These are phyloP conservation scores for Polygonum maritimum DNA, from an alignment of 148 eudicot species.

Conservation along the genomic window DNA sequence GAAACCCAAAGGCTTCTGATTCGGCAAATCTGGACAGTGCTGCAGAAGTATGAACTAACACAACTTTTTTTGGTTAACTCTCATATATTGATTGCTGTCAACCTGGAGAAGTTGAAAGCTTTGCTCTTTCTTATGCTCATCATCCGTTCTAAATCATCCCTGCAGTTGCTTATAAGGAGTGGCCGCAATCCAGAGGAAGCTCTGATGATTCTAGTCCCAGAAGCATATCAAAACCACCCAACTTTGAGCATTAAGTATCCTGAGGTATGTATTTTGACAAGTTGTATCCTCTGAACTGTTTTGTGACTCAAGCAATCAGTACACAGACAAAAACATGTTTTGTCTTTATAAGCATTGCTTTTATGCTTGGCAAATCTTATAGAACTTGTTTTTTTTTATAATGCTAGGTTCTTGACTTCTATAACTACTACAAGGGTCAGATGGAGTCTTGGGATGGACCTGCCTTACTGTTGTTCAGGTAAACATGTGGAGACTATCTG, in stretches of 20 bases:
- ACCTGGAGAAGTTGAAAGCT: neutral
- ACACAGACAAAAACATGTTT: neutral
- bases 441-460: conserved; percentile 99
- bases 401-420: conserved; percentile 72
- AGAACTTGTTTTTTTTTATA: neutral
- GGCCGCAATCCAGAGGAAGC: conserved; percentile 94
- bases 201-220: conserved; percentile 95
- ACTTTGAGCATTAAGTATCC: conserved; percentile 84
- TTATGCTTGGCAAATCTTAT: conserved; percentile 9
- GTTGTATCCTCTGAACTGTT: neutral
- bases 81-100: neutral
- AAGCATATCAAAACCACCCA: conserved; percentile 97
- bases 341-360: neutral
- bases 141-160: conserved; percentile 5
- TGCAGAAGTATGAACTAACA: conserved; percentile 61
- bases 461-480: conserved; percentile 97
- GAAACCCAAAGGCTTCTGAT: conserved; percentile 93
- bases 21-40: conserved; percentile 98
- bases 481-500: conserved; percentile 2
- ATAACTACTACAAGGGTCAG: conserved; percentile 96
- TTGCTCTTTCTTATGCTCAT: neutral
- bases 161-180: conserved; percentile 88
- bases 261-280: conserved; percentile 45
- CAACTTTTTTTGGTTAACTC: neutral
- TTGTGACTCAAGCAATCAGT: neutral